Evolutionary conservation across 2,329 filamentous ascomycete genomes (phyloP), one percentile per base, ranked within the genome.

Genomic region (Lasiodiplodia gonubiensis): DNA sequence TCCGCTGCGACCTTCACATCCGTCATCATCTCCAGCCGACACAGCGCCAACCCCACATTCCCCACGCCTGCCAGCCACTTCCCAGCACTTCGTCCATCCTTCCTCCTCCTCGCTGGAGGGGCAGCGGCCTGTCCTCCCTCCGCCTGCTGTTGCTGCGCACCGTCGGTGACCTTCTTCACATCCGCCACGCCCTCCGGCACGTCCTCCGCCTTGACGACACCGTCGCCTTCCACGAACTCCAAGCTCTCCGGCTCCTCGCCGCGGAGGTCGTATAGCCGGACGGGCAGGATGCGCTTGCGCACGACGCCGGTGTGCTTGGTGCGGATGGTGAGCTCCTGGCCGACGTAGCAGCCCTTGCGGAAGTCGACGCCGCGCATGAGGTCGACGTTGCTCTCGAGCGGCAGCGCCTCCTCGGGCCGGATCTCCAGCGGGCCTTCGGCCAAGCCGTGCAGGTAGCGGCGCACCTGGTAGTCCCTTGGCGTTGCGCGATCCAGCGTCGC

Each of bases 231-330:
- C 11, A 52, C 48, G 30, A 61, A 60, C 37, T 54, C 51, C 57
- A 67, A 30, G 18, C 18, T 3, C 37, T 35, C 33, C 27, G 65
- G 65, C 33, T 52, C 66, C n/a, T 27, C n/a, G 6, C 21, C 57
- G 4, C 37, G 37, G 16, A 67, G 27, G 25, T 64, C 59, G 77
- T 94, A 95, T 18, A 97, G 75, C 70, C 90, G 81, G 39, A 94
- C 89, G 0, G 95, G 95, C 64, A 99, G 78, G 60, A 98, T 88
- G 60, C 95, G 86, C 84, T 97, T 97, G 69, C 95, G 86, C 49
- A 99, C 92, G 18, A 99, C 92, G 25, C 95, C 95, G 14, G 91
- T 94, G 80, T 99, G 95, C 77, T 94, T 91, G 1, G 95, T 99
- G 51, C 95, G 90, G 71, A 98, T 97, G 1, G 95, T 98, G 70